Base-by-base conservation (phyloP, 352 stramenopile genomes). In the Pythium apleroticum region DNA sequence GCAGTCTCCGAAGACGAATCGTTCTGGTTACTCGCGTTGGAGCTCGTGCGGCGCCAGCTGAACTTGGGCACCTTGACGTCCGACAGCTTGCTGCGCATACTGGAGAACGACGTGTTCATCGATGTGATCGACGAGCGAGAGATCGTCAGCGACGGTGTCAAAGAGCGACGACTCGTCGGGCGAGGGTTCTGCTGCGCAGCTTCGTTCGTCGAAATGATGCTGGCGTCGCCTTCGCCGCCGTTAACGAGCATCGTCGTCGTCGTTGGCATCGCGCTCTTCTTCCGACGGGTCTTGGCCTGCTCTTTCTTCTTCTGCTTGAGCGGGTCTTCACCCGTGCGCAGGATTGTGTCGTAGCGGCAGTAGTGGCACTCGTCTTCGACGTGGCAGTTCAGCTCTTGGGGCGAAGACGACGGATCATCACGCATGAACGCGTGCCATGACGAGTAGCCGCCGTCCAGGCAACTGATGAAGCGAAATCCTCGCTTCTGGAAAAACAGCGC, bases 351-450 rank as follows among this genome's bases (percentile, higher is more conserved):
- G 48, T 92, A 90, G 2, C 81, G 81, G 33, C 85, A 94, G 65
- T 94, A 91, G 3, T 90, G 82, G 49, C 85, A 94, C 57, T 91
- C 74, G 17, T 73, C 68, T 22, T 73, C 73, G 0, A 89, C 80
- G 52, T 94, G 85, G 52, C 87, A 84, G 35, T 91, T 68, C 41
- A 94, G 58, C 48, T 94, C 85, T 39, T 89, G 58, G 2, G 79
- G 80, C 7, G 85, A 91, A 1, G 65, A 84, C 19, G 64, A 65
- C 1, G 78, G 61, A 3, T 78, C 74, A 60, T 94, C 85, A 24
- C 85, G 78, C 80, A 94, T 89, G 60, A 86, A 92, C n/a, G 85
- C 83, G 57, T 94, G 85, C 85, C 85, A 94, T 7, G 83, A 88
- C 12, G 85, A 80, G 60, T 91, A 94, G 2, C 85, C 85, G 20